Conservation (phyloP, 2,329 filamentous ascomycete genomes). For the Ophiostoma sp. region DNA sequence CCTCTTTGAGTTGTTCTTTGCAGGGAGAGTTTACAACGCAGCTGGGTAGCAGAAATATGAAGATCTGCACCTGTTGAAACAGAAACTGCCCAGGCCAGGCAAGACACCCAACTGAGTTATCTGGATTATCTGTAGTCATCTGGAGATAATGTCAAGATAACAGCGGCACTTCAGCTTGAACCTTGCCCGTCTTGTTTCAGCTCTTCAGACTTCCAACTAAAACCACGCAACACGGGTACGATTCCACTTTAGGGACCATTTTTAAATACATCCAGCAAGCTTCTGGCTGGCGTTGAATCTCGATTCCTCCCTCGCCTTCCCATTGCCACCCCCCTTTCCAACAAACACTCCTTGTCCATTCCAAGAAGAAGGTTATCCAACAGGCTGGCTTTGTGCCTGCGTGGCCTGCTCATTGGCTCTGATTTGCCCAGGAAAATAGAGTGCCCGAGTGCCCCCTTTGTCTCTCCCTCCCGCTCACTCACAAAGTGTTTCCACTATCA, state of each 20-base stretch:
- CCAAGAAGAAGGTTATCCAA: neutral
- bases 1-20: neutral
- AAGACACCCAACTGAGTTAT: neutral
- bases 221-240: neutral
- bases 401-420: conserved; percentile 11
- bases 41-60: neutral
- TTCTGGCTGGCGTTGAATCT: neutral
- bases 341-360: neutral
- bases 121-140: too few species aligned
- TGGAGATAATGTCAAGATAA: neutral
- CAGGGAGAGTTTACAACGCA: neutral
- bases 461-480: neutral
- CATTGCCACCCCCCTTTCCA: neutral
- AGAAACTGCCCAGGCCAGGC: neutral
- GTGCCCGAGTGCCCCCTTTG: neutral
- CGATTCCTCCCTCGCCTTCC: neutral
- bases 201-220: neutral
- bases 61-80: conserved; percentile 18
- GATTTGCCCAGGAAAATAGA: conserved; percentile 13
- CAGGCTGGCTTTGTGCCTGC: neutral
- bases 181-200: neutral
- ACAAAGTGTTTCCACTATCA: neutral
- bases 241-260: neutral
- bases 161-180: neutral
- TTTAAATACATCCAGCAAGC: neutral